Conservation (phyloP, 192 early-diverging fungal genomes). For the Podila horticola region DNA sequence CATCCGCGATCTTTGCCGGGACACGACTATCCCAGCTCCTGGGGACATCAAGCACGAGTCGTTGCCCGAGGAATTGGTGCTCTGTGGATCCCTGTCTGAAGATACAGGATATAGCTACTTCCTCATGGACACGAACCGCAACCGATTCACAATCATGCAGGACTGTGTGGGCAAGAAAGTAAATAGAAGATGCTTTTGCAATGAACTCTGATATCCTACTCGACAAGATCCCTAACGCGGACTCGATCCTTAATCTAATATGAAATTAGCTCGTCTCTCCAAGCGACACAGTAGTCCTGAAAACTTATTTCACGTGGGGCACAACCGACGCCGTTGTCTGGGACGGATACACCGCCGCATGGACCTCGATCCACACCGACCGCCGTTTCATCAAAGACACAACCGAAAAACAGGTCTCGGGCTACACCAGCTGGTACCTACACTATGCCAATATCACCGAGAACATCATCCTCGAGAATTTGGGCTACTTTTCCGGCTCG, state of each 20-base stretch:
- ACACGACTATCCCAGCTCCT: conserved; percentile 16
- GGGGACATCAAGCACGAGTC: not conserved
- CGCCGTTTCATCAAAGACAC: conserved; percentile 21
- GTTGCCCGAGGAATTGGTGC: conserved; percentile 25
- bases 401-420: conserved; percentile 42
- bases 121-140: conserved; percentile 49
- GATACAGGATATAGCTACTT: conserved; percentile 61
- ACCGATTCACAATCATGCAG: conserved; percentile 51
- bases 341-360: conserved; percentile 18
- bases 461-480: conserved; percentile 50
- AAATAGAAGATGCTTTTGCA: not conserved
- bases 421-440: conserved; percentile 66
- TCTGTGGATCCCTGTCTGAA: conserved; percentile 57
- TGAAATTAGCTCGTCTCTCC: conserved; percentile 31
- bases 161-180: conserved; percentile 55
- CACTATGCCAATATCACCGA: conserved; percentile 62
- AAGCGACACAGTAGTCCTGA: conserved; percentile 37
- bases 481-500: conserved; percentile 15
- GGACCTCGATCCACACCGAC: conserved; percentile 17
- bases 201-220: not conserved
- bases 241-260: conserved; percentile 12
- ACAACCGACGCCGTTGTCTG: conserved; percentile 18
- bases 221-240: not conserved
- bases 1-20: conserved; percentile 52
- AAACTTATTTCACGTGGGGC: conserved; percentile 40